Evolutionary conservation across 1,284 basidiomycete genomes (phyloP).

Genomic region (Malassezia yamatoensis): DNA sequence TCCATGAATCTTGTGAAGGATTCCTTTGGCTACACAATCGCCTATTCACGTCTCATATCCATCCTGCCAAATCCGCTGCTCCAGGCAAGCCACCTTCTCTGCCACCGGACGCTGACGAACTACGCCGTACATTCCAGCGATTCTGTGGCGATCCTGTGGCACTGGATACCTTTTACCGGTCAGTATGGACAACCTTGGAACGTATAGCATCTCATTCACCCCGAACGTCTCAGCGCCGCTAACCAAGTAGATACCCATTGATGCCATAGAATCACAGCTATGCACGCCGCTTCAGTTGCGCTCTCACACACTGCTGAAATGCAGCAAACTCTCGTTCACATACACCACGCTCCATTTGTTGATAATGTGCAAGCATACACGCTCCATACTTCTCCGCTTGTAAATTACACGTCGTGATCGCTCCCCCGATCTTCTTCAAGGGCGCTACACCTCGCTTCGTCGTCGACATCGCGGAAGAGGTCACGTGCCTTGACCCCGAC

Average conservation of each 20-base stretch:
- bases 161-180: slow-evolving; percentile 31
- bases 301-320: slow-evolving; percentile 62
- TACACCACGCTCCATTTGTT: slow-evolving; percentile 62
- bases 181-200: slow-evolving; percentile 11
- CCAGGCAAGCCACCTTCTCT: slow-evolving; percentile 3
- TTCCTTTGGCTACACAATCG: slow-evolving; percentile 47
- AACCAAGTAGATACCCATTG: too few species aligned
- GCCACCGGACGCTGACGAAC: slow-evolving; percentile 26
- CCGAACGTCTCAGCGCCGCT: not conserved
- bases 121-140: slow-evolving; percentile 26
- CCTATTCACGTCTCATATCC: slow-evolving; percentile 31
- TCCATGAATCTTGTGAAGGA: slow-evolving; percentile 22
- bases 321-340: slow-evolving; percentile 65
- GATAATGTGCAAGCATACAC: slow-evolving; percentile 64
- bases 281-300: slow-evolving; percentile 22
- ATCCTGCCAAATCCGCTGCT: not conserved
- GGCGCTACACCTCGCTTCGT: slow-evolving; percentile 4
- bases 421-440: not conserved
- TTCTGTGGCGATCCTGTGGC: slow-evolving; percentile 30
- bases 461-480: not conserved
- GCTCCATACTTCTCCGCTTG: slow-evolving; percentile 66
- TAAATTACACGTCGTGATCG: not conserved
- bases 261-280: not conserved
- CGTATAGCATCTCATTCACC: not conserved
- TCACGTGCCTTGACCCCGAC: not conserved